phyloP scores from a whole-genome alignment of 1,284 basidiomycete species.

The Rhodotorula sp. region DNA sequence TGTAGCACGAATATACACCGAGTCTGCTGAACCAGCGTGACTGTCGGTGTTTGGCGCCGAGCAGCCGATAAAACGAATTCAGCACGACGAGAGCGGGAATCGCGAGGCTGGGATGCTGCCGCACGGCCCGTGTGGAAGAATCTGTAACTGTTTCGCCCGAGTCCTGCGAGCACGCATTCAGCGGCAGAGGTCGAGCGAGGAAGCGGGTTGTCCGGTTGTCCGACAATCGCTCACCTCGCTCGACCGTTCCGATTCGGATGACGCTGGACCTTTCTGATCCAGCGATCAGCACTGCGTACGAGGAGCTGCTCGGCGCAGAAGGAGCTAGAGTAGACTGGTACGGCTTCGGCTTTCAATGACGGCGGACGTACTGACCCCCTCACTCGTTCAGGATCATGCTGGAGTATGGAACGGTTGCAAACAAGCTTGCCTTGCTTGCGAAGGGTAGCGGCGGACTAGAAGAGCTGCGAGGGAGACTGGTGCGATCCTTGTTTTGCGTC shows the following conservation, averaged over 20 bases:
- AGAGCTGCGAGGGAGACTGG: neutral
- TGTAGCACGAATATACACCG: too few relatives aligned
- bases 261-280: neutral
- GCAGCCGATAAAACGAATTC: too few relatives aligned
- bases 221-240: neutral
- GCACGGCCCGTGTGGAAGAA: too few relatives aligned
- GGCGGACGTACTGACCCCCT: neutral
- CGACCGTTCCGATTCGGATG: neutral
- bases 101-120: too few relatives aligned
- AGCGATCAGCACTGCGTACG: neutral
- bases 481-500: neutral
- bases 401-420: neutral
- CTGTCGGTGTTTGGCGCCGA: too few relatives aligned
- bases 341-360: neutral
- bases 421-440: neutral
- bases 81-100: too few relatives aligned
- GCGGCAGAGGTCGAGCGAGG: neutral
- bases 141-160: too few relatives aligned
- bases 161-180: too few relatives aligned
- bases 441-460: neutral
- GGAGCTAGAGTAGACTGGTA: conserved; percentile 1
- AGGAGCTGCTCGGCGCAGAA: neutral
- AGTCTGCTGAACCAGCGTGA: too few relatives aligned
- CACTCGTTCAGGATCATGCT: neutral
- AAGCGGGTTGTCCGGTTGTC: neutral